These are phyloP conservation scores for Heliamphora exappendiculata DNA, from an alignment of 148 eudicot genomes.

Conservation along the genomic window DNA sequence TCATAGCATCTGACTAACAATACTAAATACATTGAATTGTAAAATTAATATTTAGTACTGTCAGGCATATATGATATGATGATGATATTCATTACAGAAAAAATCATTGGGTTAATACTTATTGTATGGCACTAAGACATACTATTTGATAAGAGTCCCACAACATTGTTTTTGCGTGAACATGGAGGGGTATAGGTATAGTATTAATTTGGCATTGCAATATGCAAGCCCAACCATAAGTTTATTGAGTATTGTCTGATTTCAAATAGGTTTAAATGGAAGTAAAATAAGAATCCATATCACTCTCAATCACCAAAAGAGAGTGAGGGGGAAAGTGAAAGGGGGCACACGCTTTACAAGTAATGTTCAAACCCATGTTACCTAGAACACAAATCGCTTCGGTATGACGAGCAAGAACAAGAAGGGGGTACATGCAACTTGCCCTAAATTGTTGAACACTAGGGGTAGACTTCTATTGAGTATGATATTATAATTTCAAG, in stretches of 20 bases:
- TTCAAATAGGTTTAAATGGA: not conserved
- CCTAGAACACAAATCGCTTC: no score
- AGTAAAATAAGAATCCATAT: not conserved
- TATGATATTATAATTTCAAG: no score
- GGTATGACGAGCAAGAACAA: no score
- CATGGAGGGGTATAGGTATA: no score
- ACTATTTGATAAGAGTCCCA: not conserved
- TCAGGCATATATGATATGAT: not conserved
- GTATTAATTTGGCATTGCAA: no score
- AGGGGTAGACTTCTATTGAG: no score
- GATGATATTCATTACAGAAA: not conserved
- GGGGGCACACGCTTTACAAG: no score
- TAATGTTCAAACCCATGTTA: no score
- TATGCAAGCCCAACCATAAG: not conserved
- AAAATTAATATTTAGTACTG: not conserved
- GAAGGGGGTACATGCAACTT: no score
- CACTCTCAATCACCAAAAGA: no score
- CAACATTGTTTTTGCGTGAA: not conserved
- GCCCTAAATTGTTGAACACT: no score
- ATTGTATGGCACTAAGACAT: not conserved
- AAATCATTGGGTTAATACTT: not conserved
- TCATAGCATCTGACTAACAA: not conserved
- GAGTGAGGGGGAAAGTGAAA: no score
- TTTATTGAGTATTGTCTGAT: not conserved
- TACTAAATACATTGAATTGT: not conserved